Percentiles rank a stretch among this genome's conserved stretches.
phyloP scores from a whole-genome alignment of 1,139 yeast species.

The Pichia cactophila region DNA sequence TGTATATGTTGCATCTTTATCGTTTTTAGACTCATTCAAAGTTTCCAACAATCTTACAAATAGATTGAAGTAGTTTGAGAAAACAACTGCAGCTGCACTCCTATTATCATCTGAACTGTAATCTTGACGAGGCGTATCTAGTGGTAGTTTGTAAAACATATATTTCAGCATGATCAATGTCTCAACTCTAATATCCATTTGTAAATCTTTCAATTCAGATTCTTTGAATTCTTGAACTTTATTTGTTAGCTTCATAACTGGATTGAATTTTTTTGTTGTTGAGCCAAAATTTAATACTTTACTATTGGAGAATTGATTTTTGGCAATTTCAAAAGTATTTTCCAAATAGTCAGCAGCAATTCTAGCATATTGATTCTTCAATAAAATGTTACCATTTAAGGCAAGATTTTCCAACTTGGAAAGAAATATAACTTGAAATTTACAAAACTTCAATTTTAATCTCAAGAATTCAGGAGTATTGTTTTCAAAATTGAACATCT shows the following conservation, averaged over 20 bases:
- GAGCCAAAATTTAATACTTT: conserved; percentile 7
- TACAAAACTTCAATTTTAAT: conserved; percentile 44
- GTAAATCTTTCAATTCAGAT: conserved; percentile 46
- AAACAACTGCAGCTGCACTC: conserved; percentile 51
- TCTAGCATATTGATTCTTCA: conserved; percentile 56
- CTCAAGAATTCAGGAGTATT: conserved; percentile 33
- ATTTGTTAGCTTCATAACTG: conserved; percentile 6
- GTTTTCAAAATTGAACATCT: conserved; percentile 24
- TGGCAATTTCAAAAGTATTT: conserved; percentile 35
- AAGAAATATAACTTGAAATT: conserved; percentile 36
- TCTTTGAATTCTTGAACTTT: conserved; percentile 24
- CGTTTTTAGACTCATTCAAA: conserved; percentile 32
- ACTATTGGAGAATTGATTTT: neutral
- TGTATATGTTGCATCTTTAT: conserved; percentile 14
- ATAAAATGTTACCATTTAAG: conserved; percentile 46
- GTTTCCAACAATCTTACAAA: conserved; percentile 66
- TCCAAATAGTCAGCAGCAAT: conserved; percentile 65
- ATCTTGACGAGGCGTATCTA: conserved; percentile 44
- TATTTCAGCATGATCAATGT: conserved; percentile 51
- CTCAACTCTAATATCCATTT: conserved; percentile 61
- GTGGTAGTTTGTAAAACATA: conserved; percentile 45
- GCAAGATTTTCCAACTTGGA: conserved; percentile 33
- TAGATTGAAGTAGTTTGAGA: conserved; percentile 65
- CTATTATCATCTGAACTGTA: conserved; percentile 17
- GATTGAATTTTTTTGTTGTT: neutral